A percentile compares a stretch with the other conserved stretches of the same genome.
phyloP scores from a whole-genome alignment of 192 early-diverging fungal genomes.

The Fimicolochytrium jonesii region DNA sequence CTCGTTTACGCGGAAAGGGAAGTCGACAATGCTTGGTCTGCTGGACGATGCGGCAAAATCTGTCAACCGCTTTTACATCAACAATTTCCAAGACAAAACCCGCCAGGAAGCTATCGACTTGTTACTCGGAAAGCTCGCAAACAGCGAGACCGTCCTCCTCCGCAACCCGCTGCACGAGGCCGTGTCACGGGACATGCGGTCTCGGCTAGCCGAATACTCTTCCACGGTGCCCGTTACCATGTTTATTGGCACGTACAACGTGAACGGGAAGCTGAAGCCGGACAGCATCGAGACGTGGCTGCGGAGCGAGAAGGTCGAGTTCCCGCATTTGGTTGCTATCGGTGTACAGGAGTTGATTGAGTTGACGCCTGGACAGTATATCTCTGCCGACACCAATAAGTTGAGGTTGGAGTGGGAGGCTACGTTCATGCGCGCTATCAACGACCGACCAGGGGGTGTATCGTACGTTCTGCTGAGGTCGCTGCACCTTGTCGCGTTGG shows the following conservation, averaged over 20 bases:
- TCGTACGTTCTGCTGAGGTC: constrained; percentile 81
- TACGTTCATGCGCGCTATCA: constrained; percentile 25
- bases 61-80: constrained; percentile 88
- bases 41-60: constrained; percentile 92
- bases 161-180: constrained; percentile 36
- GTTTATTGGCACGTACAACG: constrained; percentile 85
- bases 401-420: constrained; percentile 40
- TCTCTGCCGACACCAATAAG: constrained; percentile 43
- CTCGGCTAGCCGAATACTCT: constrained; percentile 39
- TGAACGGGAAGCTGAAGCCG: constrained; percentile 68
- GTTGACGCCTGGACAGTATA: constrained; percentile 59
- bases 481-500: constrained; percentile 85
- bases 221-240: constrained; percentile 55
- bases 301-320: constrained; percentile 29
- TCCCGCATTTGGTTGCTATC: constrained; percentile 78
- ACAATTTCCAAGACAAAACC: constrained; percentile 92
- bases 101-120: constrained; percentile 86
- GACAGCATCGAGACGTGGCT: constrained; percentile 64
- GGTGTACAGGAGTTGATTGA: constrained; percentile 98
- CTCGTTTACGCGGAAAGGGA: constrained; percentile 83
- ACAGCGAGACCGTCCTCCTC: constrained; percentile 26
- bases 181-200: constrained; percentile 28
- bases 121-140: constrained; percentile 61
- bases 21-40: constrained; percentile 71
- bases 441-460: constrained; percentile 24